A percentile compares a stretch with the other conserved stretches of the same genome.
Evolutionary conservation across 1,139 yeast genomes (phyloP).

Genomic region (Sugiyamaella japonica): DNA sequence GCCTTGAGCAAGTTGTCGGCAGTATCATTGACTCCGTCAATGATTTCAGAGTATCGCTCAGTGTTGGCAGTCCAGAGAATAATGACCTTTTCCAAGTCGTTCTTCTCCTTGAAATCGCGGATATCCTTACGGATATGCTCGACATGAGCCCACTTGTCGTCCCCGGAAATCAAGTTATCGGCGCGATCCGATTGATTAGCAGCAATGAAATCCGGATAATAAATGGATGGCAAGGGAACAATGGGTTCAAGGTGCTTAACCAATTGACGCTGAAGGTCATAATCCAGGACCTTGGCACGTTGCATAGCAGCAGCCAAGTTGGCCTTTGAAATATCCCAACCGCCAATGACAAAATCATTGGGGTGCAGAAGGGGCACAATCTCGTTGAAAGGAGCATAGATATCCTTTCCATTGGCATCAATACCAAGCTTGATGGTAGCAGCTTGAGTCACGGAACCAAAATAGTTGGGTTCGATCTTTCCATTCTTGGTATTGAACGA

Average conservation of each 20-base stretch:
- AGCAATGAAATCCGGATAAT: constrained; percentile 96
- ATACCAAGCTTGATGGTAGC: constrained; percentile 89
- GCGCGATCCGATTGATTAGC: constrained; percentile 93
- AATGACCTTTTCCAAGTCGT: constrained; percentile 80
- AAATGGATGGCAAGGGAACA: constrained; percentile 78
- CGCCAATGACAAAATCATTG: constrained; percentile 85
- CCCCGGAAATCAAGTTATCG: constrained; percentile 72
- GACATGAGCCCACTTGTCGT: constrained; percentile 86
- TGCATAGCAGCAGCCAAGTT: constrained; percentile 76
- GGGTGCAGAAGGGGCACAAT: constrained; percentile 87
- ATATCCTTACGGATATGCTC: constrained; percentile 85
- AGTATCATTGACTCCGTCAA: constrained; percentile 83
- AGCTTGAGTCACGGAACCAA: constrained; percentile 94
- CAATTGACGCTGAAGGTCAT: constrained; percentile 77
- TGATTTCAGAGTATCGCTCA: constrained; percentile 82
- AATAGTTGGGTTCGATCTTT: constrained; percentile 77
- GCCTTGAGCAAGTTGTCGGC: constrained; percentile 74
- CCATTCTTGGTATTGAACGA: constrained; percentile 84
- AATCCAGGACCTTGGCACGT: constrained; percentile 85
- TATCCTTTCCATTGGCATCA: constrained; percentile 78
- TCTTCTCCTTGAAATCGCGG: constrained; percentile 68
- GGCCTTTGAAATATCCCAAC: constrained; percentile 87
- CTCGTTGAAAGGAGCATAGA: constrained; percentile 89
- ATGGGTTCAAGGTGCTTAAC: constrained; percentile 61
- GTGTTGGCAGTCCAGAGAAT: constrained; percentile 98